phyloP scores from a whole-genome alignment of 768 basidiomycete genomes.

The Inosperma sp. region DNA sequence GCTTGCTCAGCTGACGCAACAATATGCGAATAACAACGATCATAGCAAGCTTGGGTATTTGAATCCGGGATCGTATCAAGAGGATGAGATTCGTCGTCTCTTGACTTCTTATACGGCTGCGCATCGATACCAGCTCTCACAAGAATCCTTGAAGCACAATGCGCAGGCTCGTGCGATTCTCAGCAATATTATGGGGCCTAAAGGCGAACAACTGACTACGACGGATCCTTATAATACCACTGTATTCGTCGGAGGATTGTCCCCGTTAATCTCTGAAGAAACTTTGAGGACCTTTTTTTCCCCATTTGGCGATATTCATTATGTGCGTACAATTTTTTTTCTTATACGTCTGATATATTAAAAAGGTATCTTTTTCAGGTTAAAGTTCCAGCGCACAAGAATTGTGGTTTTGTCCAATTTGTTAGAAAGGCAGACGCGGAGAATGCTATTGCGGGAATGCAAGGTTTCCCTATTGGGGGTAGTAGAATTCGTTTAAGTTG shows the following conservation, averaged over 20 bases:
- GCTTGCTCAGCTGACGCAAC: slow-evolving; percentile 46
- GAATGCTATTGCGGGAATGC: slow-evolving; percentile 92
- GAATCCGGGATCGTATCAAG: slow-evolving; percentile 34
- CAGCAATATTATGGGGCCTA: slow-evolving; percentile 79
- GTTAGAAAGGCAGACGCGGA: slow-evolving; percentile 90
- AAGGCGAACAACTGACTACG: slow-evolving; percentile 81
- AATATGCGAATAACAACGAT: slow-evolving; percentile 41
- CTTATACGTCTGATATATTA: slow-evolving; percentile 3
- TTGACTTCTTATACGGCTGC: slow-evolving; percentile 32
- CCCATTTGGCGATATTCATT: slow-evolving; percentile 92
- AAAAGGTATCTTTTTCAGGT: slow-evolving; percentile 46
- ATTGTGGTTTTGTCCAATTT: slow-evolving; percentile 95
- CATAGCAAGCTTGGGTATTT: slow-evolving; percentile 26
- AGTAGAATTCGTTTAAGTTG: slow-evolving; percentile 88
- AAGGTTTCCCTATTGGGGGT: slow-evolving; percentile 91
- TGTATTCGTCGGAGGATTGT: slow-evolving; percentile 89
- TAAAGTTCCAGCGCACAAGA: slow-evolving; percentile 94
- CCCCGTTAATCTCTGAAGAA: slow-evolving; percentile 85
- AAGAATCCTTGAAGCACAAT: slow-evolving; percentile 83
- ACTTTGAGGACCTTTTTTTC: slow-evolving; percentile 86
- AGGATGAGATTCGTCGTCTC: slow-evolving; percentile 32
- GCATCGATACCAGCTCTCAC: slow-evolving; percentile 55
- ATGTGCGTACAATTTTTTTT: slow-evolving; percentile 53
- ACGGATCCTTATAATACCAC: slow-evolving; percentile 97
- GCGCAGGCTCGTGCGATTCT: slow-evolving; percentile 79